Conservation (phyloP, 495 filamentous ascomycete species). For the Aspergillus nidulans region DNA sequence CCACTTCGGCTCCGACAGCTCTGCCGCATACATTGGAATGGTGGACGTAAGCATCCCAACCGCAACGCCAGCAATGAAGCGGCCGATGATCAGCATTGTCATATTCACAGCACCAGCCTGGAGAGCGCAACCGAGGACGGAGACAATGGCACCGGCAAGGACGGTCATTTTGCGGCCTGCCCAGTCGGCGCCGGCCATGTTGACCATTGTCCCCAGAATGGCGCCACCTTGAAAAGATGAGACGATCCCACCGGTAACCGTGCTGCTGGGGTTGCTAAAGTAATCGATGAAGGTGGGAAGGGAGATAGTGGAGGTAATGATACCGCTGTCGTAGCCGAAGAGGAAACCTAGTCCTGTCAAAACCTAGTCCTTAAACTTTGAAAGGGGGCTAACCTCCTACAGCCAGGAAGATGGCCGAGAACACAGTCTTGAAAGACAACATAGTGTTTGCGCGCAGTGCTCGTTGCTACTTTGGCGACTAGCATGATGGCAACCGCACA, state of each 20-base stretch:
- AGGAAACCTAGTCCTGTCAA: conserved; percentile 20
- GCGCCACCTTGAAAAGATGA: conserved; percentile 43
- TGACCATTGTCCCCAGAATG: conserved; percentile 42
- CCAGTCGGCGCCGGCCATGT: conserved; percentile 37
- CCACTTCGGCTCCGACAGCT: conserved; percentile 23
- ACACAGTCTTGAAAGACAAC: conserved; percentile 18
- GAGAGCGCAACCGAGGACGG: conserved; percentile 39
- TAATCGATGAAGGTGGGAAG: conserved; percentile 37
- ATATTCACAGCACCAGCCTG: conserved; percentile 44
- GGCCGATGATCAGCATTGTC: conserved; percentile 45
- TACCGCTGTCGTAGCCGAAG: conserved; percentile 33
- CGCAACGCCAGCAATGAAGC: conserved; percentile 42
- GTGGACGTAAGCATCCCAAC: conserved; percentile 44
- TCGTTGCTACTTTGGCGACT: not conserved
- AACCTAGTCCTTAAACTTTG: not conserved
- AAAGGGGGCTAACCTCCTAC: conserved; percentile 18
- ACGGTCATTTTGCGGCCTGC: conserved; percentile 40
- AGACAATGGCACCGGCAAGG: conserved; percentile 39
- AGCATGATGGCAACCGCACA: not conserved
- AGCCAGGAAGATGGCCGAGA: conserved; percentile 25
- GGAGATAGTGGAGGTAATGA: conserved; percentile 41
- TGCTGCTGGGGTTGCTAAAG: conserved; percentile 32
- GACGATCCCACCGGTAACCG: conserved; percentile 43
- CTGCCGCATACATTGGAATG: conserved; percentile 38
- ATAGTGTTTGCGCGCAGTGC: conserved; percentile 1